Evolutionary conservation across 78 protist genomes (phyloP).

Genomic region (Cavenderia fasciculata): DNA sequence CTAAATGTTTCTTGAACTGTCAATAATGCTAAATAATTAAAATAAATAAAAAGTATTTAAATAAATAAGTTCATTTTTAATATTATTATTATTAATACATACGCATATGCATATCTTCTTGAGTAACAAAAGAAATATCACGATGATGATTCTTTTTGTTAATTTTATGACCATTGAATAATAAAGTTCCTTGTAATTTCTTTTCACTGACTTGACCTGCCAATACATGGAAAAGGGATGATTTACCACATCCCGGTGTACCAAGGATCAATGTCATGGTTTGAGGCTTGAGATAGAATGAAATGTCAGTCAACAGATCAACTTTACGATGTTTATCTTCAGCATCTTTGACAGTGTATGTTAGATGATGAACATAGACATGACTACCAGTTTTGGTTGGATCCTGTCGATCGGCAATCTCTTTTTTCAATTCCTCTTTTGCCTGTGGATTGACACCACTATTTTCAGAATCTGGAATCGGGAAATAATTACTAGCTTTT

Average conservation of each 20-base stretch:
- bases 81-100: too few relatives aligned
- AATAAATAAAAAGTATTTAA: background rate
- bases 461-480: slow-evolving; percentile 17
- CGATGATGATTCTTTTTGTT: slow-evolving; percentile 51
- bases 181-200: slow-evolving; percentile 7
- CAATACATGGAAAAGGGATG: slow-evolving; percentile 39
- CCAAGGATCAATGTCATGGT: slow-evolving; percentile 78
- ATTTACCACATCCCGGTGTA: slow-evolving; percentile 80
- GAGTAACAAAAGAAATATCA: slow-evolving; percentile 45
- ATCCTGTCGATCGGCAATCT: background rate
- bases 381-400: slow-evolving; percentile 9
- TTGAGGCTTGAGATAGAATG: slow-evolving; percentile 61
- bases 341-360: slow-evolving; percentile 18
- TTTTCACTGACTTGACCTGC: slow-evolving; percentile 31
- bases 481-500: slow-evolving; percentile 25
- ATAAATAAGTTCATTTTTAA: background rate
- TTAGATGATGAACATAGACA: slow-evolving; percentile 38
- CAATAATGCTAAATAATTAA: background rate
- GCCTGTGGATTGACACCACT: background rate
- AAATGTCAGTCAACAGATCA: slow-evolving; percentile 16
- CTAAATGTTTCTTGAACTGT: slow-evolving; percentile 75
- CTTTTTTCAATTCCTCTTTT: background rate
- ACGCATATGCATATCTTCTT: slow-evolving; percentile 58
- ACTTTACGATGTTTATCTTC: slow-evolving; percentile 2
- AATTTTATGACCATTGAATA: slow-evolving; percentile 60